These are phyloP conservation scores for Eutrema salsugineum DNA, from an alignment of 441 rosid genomes.

Conservation along the genomic window DNA sequence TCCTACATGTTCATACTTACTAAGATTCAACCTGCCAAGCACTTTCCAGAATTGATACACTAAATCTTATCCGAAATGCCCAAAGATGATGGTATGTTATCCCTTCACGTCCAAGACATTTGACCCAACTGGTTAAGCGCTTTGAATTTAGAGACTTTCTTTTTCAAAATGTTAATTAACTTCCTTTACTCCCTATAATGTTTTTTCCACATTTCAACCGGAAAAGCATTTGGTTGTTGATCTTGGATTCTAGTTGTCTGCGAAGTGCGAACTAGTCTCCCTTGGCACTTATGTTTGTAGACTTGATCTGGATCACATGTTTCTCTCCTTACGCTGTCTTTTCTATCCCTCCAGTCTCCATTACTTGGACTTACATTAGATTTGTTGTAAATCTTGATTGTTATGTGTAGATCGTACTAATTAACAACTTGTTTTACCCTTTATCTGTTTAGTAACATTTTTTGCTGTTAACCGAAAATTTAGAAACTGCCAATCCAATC, in stretches of 20 bases:
- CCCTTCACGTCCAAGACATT: not conserved
- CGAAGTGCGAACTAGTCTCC: not conserved
- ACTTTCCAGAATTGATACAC: not conserved
- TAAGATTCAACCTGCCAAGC: not conserved
- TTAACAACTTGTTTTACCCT: not conserved
- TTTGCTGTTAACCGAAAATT: not conserved
- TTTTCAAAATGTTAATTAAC: not conserved
- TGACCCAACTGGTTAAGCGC: not conserved
- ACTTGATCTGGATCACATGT: not conserved
- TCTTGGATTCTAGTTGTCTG: slow-evolving; percentile 23
- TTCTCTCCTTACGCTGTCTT: not conserved
- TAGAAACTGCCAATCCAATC: not conserved
- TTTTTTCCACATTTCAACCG: not conserved
- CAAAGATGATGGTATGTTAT: not conserved
- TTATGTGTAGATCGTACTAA: not conserved
- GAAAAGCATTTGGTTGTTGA: not conserved
- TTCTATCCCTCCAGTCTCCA: not conserved
- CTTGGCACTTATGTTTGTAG: slow-evolving; percentile 4
- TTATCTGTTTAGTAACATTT: not conserved
- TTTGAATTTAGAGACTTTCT: not conserved
- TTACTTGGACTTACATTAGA: not conserved
- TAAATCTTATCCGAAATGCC: not conserved
- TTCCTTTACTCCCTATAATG: not conserved
- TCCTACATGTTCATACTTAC: not conserved
- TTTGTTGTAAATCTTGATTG: not conserved